Percentiles rank a stretch among this genome's conserved stretches.
Conservation (phyloP, 2,329 filamentous ascomycete genomes). For the Colletotrichum gigasporum region DNA sequence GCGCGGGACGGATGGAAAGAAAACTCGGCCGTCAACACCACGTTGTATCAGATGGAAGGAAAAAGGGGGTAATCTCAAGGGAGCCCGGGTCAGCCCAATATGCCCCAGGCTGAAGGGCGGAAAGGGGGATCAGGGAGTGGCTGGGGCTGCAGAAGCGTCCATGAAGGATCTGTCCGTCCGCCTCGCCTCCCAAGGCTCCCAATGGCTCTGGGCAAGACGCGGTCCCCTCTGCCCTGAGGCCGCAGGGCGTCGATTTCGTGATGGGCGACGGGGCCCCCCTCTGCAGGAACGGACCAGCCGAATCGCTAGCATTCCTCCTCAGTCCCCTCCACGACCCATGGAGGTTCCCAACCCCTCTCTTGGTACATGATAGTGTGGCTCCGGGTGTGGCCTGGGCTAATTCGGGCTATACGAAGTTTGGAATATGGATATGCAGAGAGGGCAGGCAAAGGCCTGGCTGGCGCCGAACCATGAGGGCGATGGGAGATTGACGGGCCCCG, state of each 20-base stretch:
- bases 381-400: conserved; percentile 30
- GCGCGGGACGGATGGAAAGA: conserved; percentile 31
- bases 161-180: conserved; percentile 30
- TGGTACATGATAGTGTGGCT: conserved; percentile 25
- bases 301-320: conserved; percentile 18
- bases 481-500: conserved; percentile 28
- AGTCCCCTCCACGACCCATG: not conserved
- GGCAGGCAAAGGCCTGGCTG: conserved; percentile 27
- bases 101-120: conserved; percentile 30
- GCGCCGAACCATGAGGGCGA: conserved; percentile 29
- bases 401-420: conserved; percentile 32
- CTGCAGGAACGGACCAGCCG: conserved; percentile 30
- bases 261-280: conserved; percentile 24
- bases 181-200: conserved; percentile 31
- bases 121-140: conserved; percentile 30
- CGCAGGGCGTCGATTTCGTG: conserved; percentile 30
- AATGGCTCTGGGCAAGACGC: not conserved
- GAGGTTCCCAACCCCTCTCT: conserved; percentile 17
- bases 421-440: conserved; percentile 30
- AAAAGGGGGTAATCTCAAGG: conserved; percentile 31
- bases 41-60: conserved; percentile 13
- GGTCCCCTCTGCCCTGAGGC: conserved; percentile 4
- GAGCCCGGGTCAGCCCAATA: conserved; percentile 29
- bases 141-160: conserved; percentile 28
- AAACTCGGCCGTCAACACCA: conserved; percentile 31